Evolutionary conservation across 2,329 filamentous ascomycete genomes (phyloP), one percentile per base, ranked within the genome.

Genomic region (Iodosphaeria phyllophila): DNA sequence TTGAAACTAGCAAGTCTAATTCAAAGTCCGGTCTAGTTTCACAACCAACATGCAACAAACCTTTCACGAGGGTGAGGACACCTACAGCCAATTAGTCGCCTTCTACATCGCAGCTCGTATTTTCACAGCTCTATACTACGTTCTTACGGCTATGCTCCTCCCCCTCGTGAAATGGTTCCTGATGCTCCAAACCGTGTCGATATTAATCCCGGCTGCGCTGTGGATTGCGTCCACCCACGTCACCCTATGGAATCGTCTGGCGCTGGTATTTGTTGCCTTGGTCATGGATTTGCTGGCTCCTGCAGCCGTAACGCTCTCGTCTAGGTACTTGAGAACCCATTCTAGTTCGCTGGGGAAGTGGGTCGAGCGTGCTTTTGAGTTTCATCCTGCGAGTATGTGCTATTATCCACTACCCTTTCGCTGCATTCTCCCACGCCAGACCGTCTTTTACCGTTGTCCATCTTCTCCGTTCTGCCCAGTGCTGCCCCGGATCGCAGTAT

Each of bases 181-280:
- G 61, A 34, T 69, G 22, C 46, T 46, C 13, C 52, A 62, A 30
- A 46, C 52, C 13, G 25, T 57, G 18, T 35, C 54, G 7, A 51
- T 52, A 2, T 14, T 63, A 8, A 32, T 68, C 5, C 60, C 63
- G 2, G 44, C 50, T 2, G 56, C 52, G 2, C 39, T 74, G 5
- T 74, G 68, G 68, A 68, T 74, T 16, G 62, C 40, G 15, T 65
- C 58, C 38, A 65, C 69, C 22, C 57, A 70, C 34, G 48, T 69
- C 21, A 49, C 55, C 3, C 59, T 63, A 42, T 63, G 66, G 0
- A 40, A 43, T n/a, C 57, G 60, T 20, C 52, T 70, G 8, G 62
- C 51, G 1, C 46, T 69, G 8, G 61, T 73, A 22, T 67, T 61
- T 51, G 37, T 60, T 4, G 67, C 64, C 5, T 51, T 74, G 3